Evolutionary conservation across 1,139 yeast genomes (phyloP).

Genomic region (Diutina ranongensis): DNA sequence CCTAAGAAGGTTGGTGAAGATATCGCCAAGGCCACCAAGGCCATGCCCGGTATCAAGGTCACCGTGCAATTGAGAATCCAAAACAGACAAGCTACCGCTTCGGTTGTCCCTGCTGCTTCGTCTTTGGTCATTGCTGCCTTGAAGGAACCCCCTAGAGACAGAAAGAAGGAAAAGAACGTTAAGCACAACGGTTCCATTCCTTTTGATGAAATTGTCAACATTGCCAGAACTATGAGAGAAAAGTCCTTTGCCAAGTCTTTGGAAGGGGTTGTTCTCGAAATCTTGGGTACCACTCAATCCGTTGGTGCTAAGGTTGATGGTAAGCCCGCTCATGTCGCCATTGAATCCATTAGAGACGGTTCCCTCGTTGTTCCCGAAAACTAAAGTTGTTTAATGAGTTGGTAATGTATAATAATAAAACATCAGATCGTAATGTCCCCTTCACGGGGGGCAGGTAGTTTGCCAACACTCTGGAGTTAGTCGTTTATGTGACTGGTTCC

Average conservation of each 20-base stretch:
- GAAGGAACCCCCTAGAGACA: conserved; percentile 99
- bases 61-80: conserved; percentile 98
- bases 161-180: conserved; percentile 99
- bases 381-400: conserved; percentile 23
- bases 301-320: conserved; percentile 99
- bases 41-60: conserved; percentile 98
- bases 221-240: conserved; percentile 96
- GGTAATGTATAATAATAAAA: conserved; percentile 3
- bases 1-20: conserved; percentile 99
- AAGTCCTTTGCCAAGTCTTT: conserved; percentile 97
- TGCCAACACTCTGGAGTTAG: conserved; percentile 96
- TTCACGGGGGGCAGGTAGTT: conserved; percentile 25
- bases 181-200: conserved; percentile 99
- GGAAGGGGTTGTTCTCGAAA: conserved; percentile 96
- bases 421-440: conserved; percentile 1
- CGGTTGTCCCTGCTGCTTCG: conserved; percentile 99
- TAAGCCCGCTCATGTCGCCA: conserved; percentile 98
- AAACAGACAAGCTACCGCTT: conserved; percentile 99
- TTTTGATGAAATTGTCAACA: conserved; percentile 90
- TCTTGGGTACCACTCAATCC: conserved; percentile 99
- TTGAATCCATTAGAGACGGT: conserved; percentile 96
- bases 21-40: conserved; percentile 99
- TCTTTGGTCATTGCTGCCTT: conserved; percentile 98
- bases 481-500: conserved; percentile 62
- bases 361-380: conserved; percentile 93